These are phyloP conservation scores for Penicillium frequentans DNA, from an alignment of 2,329 filamentous ascomycete genomes.

Conservation along the genomic window DNA sequence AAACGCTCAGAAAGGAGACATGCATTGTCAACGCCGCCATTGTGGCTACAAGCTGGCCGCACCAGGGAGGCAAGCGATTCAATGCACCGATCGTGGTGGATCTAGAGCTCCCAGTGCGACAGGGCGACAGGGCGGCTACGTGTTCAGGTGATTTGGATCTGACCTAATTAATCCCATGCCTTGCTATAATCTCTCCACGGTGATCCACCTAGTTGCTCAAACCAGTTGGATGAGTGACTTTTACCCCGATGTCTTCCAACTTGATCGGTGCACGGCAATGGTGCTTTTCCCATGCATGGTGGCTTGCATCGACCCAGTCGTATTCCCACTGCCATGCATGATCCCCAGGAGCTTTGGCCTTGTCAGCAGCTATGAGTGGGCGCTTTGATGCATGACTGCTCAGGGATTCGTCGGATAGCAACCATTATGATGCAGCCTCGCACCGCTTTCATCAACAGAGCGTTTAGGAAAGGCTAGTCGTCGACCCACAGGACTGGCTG, in stretches of 20 bases:
- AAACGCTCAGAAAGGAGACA: conserved; percentile 60
- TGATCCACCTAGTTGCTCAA: not conserved
- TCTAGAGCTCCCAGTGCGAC: conserved; percentile 66
- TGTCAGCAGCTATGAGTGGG: conserved; percentile 5
- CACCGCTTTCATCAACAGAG: conserved; percentile 11
- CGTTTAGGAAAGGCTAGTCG: not conserved
- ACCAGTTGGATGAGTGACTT: not conserved
- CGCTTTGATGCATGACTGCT: conserved; percentile 14
- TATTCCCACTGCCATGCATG: conserved; percentile 11
- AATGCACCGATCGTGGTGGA: conserved; percentile 86
- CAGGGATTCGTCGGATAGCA: conserved; percentile 9
- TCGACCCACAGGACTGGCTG: conserved; percentile 12
- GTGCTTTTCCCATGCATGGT: conserved; percentile 14
- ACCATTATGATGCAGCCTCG: conserved; percentile 11
- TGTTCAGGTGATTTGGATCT: conserved; percentile 9
- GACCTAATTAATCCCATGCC: conserved; percentile 1
- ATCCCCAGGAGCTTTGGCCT: conserved; percentile 19
- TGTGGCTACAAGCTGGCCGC: conserved; percentile 66
- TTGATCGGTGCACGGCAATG: conserved; percentile 7
- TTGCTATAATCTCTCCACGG: not conserved
- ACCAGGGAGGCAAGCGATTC: conserved; percentile 61
- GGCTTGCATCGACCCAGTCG: conserved; percentile 15
- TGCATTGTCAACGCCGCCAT: conserved; percentile 80
- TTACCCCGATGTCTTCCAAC: not conserved
- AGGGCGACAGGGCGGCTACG: conserved; percentile 29